A percentile compares a stretch with the other conserved stretches of the same genome.
phyloP scores from a whole-genome alignment of 2,329 filamentous ascomycete species.

The Hypoxylon sp. region DNA sequence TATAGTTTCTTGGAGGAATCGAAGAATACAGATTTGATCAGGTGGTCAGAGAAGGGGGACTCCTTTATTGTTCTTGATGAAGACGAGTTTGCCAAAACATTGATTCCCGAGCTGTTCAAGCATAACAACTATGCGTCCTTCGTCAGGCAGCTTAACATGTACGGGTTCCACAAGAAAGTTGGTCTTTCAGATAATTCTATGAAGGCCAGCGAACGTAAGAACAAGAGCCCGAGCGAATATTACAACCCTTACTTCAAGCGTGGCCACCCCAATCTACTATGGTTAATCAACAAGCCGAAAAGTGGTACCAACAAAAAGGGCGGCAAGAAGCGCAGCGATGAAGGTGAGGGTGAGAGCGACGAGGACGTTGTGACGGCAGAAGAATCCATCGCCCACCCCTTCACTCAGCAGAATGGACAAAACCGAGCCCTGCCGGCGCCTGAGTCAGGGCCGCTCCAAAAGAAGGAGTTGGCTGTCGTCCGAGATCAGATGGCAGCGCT shows the following conservation, averaged over 20 bases:
- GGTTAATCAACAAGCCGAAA: slow-evolving; percentile 97
- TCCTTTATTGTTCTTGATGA: slow-evolving; percentile 98
- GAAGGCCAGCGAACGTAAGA: slow-evolving; percentile 96
- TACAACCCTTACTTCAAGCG: slow-evolving; percentile 96
- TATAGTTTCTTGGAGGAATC: slow-evolving; percentile 90
- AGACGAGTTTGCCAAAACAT: slow-evolving; percentile 97
- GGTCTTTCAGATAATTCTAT: slow-evolving; percentile 97
- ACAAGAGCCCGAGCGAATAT: slow-evolving; percentile 98
- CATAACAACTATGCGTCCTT: slow-evolving; percentile 99
- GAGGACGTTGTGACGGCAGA: slow-evolving; percentile 68
- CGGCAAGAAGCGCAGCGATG: slow-evolving; percentile 72
- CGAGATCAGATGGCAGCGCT: slow-evolving; percentile 86
- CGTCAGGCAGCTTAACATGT: slow-evolving; percentile 95
- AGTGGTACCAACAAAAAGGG: slow-evolving; percentile 73
- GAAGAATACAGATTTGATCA: slow-evolving; percentile 93
- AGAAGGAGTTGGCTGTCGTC: slow-evolving; percentile 83
- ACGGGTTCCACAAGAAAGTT: slow-evolving; percentile 97
- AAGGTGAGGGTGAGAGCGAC: slow-evolving; percentile 79
- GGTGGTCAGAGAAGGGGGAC: slow-evolving; percentile 96
- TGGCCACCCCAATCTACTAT: slow-evolving; percentile 90
- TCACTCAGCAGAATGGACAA: slow-evolving; percentile 48
- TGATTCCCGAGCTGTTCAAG: slow-evolving; percentile 98
- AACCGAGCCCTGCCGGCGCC: slow-evolving; percentile 60
- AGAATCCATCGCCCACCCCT: slow-evolving; percentile 60
- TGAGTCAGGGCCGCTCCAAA: slow-evolving; percentile 66